phyloP scores from a whole-genome alignment of 352 stramenopile genomes.

The Phytophthora hibernalis region DNA sequence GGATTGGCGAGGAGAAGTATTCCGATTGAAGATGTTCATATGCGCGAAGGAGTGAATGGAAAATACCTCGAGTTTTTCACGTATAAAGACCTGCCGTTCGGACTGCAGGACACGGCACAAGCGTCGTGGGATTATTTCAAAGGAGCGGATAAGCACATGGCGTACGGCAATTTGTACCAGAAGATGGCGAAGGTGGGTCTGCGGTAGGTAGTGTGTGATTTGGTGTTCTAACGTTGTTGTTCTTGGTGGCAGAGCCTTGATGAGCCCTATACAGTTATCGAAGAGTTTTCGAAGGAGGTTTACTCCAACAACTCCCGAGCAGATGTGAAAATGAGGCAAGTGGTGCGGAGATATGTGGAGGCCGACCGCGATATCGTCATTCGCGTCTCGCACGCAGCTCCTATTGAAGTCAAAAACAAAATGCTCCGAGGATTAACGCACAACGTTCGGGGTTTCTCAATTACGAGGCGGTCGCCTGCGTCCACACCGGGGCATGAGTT shows the following conservation, averaged over 20 bases:
- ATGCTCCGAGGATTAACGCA: conserved; percentile 31
- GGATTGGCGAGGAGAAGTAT: conserved; percentile 21
- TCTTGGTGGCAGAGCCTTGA: conserved; percentile 7
- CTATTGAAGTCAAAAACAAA: conserved; percentile 34
- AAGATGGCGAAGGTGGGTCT: conserved; percentile 35
- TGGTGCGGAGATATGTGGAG: conserved; percentile 28
- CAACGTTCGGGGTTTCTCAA: conserved; percentile 21
- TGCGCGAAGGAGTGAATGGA: conserved; percentile 27
- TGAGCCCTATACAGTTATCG: conserved; percentile 15
- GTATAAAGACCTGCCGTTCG: conserved; percentile 48
- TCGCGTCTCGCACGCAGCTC: conserved; percentile 26
- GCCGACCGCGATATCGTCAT: conserved; percentile 28
- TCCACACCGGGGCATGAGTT: conserved; percentile 13
- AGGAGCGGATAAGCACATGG: conserved; percentile 38
- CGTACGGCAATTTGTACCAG: conserved; percentile 38
- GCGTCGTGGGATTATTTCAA: conserved; percentile 49
- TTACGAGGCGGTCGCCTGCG: conserved; percentile 24
- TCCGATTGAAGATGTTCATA: conserved; percentile 26
- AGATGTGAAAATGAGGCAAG: conserved; percentile 33
- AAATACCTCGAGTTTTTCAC: conserved; percentile 43
- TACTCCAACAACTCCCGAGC: conserved; percentile 31
- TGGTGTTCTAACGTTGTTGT: not conserved
- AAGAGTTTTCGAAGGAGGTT: conserved; percentile 34
- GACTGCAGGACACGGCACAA: conserved; percentile 35
- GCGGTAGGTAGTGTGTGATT: not conserved